A percentile compares a stretch with the other conserved stretches of the same genome.
These are phyloP conservation scores for Angomonas deanei DNA, from an alignment of 208 protist species.

Conservation along the genomic window DNA sequence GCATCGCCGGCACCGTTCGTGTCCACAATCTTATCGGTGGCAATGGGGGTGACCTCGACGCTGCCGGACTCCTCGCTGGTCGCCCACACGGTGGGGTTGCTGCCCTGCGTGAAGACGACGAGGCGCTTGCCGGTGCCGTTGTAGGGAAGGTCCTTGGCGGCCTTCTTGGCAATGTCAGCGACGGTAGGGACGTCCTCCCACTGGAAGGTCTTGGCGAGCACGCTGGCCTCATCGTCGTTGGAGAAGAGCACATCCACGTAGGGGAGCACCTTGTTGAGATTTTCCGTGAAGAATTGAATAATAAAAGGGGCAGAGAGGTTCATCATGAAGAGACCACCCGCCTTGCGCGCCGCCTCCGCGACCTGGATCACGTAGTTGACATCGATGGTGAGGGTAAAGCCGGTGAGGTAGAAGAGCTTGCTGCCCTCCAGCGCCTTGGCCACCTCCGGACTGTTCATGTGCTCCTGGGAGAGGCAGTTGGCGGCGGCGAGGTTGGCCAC, in stretches of 20 bases:
- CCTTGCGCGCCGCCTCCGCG: constrained; percentile 80
- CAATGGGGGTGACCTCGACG: constrained; percentile 65
- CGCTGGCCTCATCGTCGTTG: constrained; percentile 94
- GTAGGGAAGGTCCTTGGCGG: constrained; percentile 60
- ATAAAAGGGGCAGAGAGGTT: constrained; percentile 97
- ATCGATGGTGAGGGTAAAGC: constrained; percentile 96
- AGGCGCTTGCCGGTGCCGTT: constrained; percentile 81
- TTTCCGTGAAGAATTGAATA: constrained; percentile 92
- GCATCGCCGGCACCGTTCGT: constrained; percentile 97
- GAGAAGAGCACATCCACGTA: constrained; percentile 95
- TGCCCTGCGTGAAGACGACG: constrained; percentile 95
- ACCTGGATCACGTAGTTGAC: constrained; percentile 86
- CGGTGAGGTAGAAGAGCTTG: constrained; percentile 90
- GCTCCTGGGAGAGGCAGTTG: constrained; percentile 91
- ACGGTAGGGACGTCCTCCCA: constrained; percentile 76
- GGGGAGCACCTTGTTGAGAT: constrained; percentile 78
- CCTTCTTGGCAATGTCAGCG: constrained; percentile 71
- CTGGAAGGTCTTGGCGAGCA: constrained; percentile 64
- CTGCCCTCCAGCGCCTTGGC: constrained; percentile 36
- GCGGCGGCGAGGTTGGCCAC: constrained; percentile 97
- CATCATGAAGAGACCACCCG: constrained; percentile 90
- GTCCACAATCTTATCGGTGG: constrained; percentile 93
- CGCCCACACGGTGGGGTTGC: constrained; percentile 80
- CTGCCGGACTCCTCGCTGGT: constrained; percentile 24
- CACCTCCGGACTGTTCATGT: constrained; percentile 77